Percentiles rank a stretch among this genome's conserved stretches.
Conservation (phyloP, 805 yeast species). For the Blastobotrys americana region DNA sequence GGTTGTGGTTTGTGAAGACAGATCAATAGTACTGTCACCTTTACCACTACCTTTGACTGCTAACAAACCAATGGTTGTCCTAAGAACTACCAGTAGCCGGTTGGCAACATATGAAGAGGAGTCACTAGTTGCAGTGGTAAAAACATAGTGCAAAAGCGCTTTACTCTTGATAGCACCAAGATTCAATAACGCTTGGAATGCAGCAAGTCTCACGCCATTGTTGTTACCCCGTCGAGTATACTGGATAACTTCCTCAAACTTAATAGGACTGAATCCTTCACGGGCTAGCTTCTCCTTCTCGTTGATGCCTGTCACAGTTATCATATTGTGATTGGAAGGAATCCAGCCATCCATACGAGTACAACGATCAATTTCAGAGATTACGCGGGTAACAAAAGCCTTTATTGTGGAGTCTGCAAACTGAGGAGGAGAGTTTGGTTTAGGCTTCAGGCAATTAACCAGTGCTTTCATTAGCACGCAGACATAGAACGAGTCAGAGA, state of each 20-base stretch:
- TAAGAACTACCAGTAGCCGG: conserved; percentile 42
- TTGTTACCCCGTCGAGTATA: conserved; percentile 43
- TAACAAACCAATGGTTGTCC: conserved; percentile 52
- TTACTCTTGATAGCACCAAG: conserved; percentile 67
- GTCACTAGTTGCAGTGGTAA: conserved; percentile 51
- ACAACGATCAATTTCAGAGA: conserved; percentile 65
- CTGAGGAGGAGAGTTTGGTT: conserved; percentile 4
- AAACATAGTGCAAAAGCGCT: conserved; percentile 52
- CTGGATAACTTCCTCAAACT: conserved; percentile 49
- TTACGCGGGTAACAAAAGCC: conserved; percentile 40
- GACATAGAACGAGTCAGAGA: conserved; percentile 64
- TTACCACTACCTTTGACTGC: conserved; percentile 39
- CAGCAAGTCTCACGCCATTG: conserved; percentile 52
- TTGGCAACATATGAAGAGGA: conserved; percentile 45
- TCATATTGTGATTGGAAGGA: conserved; percentile 57
- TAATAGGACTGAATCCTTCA: conserved; percentile 44
- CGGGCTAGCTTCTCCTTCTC: conserved; percentile 55
- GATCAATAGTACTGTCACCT: neutral
- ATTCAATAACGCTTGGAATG: conserved; percentile 60
- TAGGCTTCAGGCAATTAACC: conserved; percentile 33
- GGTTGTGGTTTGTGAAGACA: neutral
- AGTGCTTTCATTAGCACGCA: conserved; percentile 50
- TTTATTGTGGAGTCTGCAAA: conserved; percentile 7
- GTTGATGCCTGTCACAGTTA: conserved; percentile 50
- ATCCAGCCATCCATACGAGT: conserved; percentile 80